These are phyloP conservation scores for Eucalyptus globulus DNA, from an alignment of 345 rosid genomes.

Conservation along the genomic window DNA sequence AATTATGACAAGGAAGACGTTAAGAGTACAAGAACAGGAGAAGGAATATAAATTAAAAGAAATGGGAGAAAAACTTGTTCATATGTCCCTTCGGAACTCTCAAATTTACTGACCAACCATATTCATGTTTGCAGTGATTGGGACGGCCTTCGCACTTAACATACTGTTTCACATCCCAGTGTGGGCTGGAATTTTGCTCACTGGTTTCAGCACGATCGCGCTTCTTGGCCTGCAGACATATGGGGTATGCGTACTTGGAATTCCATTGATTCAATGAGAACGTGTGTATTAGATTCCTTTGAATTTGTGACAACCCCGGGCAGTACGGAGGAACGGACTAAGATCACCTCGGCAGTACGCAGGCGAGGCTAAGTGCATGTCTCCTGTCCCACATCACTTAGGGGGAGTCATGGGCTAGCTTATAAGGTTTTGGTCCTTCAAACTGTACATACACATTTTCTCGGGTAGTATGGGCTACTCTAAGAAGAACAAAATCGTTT, in stretches of 20 bases:
- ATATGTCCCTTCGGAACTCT: not conserved
- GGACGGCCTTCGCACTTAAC: conserved; percentile 50
- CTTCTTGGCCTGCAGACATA: conserved; percentile 51
- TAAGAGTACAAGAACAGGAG: not conserved
- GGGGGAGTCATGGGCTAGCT: too few species aligned
- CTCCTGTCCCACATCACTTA: too few species aligned
- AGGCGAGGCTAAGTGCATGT: too few species aligned
- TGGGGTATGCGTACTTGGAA: conserved; percentile 16
- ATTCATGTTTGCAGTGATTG: conserved; percentile 23
- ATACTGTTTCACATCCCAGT: conserved; percentile 38
- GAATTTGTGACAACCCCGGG: not conserved
- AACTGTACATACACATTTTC: too few species aligned
- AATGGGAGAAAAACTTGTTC: not conserved
- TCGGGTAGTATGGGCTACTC: too few species aligned
- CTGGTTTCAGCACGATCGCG: conserved; percentile 43
- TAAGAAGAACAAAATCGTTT: too few species aligned
- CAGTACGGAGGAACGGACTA: too few species aligned
- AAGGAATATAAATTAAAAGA: not conserved
- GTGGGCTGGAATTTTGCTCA: conserved; percentile 40
- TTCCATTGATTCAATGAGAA: not conserved
- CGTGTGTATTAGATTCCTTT: not conserved
- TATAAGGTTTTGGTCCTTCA: too few species aligned
- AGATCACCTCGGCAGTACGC: too few species aligned
- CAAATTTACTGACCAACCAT: not conserved
- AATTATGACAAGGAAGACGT: not conserved